These are phyloP conservation scores for Ambrosiella beaveri DNA, from an alignment of 2,329 filamentous ascomycete species.

Conservation along the genomic window DNA sequence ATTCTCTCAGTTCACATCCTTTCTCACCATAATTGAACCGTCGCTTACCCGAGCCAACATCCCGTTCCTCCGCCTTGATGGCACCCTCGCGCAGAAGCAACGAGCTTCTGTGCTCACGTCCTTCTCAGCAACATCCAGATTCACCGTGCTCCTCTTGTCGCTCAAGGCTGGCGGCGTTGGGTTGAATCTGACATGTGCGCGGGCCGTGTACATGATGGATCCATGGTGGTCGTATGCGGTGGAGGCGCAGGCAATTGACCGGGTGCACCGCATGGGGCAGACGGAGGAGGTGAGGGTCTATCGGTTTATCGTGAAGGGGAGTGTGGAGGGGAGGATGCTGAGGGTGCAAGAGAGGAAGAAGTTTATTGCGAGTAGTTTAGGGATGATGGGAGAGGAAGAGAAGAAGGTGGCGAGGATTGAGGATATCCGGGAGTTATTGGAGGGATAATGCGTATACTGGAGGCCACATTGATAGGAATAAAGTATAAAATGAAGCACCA, in stretches of 20 bases:
- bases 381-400: slow-evolving; percentile 89
- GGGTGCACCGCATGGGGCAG: slow-evolving; percentile 94
- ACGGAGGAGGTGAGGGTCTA: slow-evolving; percentile 69
- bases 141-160: slow-evolving; percentile 64
- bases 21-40: slow-evolving; percentile 77
- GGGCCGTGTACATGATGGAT: slow-evolving; percentile 96
- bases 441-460: background rate
- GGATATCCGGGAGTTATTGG: slow-evolving; percentile 76
- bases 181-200: slow-evolving; percentile 77
- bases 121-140: slow-evolving; percentile 43
- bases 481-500: no score
- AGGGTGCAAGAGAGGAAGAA: slow-evolving; percentile 89
- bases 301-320: slow-evolving; percentile 75
- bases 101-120: slow-evolving; percentile 61
- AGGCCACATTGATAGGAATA: no score
- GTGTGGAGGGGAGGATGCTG: slow-evolving; percentile 91
- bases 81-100: slow-evolving; percentile 71
- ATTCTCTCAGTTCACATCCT: slow-evolving; percentile 95
- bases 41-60: slow-evolving; percentile 58
- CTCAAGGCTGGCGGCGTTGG: slow-evolving; percentile 85
- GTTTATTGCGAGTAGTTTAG: slow-evolving; percentile 84
- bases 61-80: slow-evolving; percentile 73
- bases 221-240: slow-evolving; percentile 98
- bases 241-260: slow-evolving; percentile 92
- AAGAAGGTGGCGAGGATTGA: slow-evolving; percentile 80